Base-by-base conservation (phyloP, 1,284 basidiomycete genomes). In the Ganoderma multipileum region DNA sequence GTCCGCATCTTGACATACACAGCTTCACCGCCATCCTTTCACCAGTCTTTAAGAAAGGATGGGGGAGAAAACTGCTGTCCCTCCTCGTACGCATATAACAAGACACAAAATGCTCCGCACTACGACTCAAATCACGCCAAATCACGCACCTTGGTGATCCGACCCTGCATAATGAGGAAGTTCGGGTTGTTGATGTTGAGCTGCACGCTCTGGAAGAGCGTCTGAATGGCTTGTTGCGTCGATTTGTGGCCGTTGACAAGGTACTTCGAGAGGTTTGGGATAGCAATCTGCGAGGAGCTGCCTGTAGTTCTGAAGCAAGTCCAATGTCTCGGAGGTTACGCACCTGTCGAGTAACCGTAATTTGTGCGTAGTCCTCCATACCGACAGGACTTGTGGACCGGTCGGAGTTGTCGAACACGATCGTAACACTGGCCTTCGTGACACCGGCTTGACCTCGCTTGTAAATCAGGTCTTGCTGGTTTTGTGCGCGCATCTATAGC, bases 161-260 rank as follows among this genome's bases (percentile, higher is more conserved):
- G 91, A 59, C 98, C 98, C 82, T 99, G 98, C 97, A 99, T 99
- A 81, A 99, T 99, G 71, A 99, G 87, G 83, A 99, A 99, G 79
- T 99, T 99, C 59, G 98, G 98, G 80, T 99, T 99, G 83, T 99
- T 99, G 87, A 99, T 99, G 81, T 99, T 99, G 75, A 99, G 90
- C 81, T 99, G 97, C 0, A 99, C 96, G 47, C 95, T 94, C 80
- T 99, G 98, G 78, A 99, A 99, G 50, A 99, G 86, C 61, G 92
- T 95, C 76, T 98, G 97, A 1, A 99, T 90, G 0, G 86, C 87
- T 71, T 95, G 91, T 73, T 98, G 95, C 7, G 92, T 92, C 2
- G 96, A 88, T 78, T 97, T 98, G 84, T 99, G 98, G 0, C 98
- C 98, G 77, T 99, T 99, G 67, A 99, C 84, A 14, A 99, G 89